phyloP scores from a whole-genome alignment of 768 basidiomycete species.

The Fibroporia radiculosa region DNA sequence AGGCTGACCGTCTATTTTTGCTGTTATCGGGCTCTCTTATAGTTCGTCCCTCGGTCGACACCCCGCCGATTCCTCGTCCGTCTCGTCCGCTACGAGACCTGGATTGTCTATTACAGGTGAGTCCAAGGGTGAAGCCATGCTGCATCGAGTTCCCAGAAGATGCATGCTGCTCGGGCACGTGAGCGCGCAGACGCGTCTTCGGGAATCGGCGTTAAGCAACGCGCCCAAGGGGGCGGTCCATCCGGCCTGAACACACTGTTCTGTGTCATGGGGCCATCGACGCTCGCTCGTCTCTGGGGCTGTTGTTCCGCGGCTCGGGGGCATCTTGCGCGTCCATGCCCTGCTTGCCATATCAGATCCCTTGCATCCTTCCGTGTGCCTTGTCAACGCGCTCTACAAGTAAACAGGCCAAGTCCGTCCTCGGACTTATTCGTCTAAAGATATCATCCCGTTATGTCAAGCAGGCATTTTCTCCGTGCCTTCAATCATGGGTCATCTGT shows the following conservation, averaged over 20 bases:
- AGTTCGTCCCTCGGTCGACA: too few species aligned
- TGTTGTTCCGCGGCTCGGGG: neutral
- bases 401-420: neutral
- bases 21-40: too few species aligned
- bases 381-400: neutral
- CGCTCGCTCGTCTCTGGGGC: neutral
- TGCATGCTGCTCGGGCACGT: conserved; percentile 1
- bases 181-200: conserved; percentile 4
- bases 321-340: neutral
- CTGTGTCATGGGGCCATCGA: neutral
- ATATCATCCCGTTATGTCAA: conserved; percentile 1
- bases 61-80: neutral
- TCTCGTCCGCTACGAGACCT: neutral
- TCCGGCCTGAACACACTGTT: neutral
- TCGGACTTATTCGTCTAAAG: neutral
- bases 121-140: neutral
- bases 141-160: neutral
- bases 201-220: neutral
- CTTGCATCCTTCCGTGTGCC: neutral
- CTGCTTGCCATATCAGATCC: neutral
- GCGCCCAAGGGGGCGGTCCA: neutral
- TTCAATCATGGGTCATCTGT: conserved; percentile 4
- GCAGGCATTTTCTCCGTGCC: conserved; percentile 4
- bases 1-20: too few species aligned
- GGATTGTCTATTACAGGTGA: neutral